Conservation (phyloP, 345 rosid species). For the Moringa oleifera region DNA sequence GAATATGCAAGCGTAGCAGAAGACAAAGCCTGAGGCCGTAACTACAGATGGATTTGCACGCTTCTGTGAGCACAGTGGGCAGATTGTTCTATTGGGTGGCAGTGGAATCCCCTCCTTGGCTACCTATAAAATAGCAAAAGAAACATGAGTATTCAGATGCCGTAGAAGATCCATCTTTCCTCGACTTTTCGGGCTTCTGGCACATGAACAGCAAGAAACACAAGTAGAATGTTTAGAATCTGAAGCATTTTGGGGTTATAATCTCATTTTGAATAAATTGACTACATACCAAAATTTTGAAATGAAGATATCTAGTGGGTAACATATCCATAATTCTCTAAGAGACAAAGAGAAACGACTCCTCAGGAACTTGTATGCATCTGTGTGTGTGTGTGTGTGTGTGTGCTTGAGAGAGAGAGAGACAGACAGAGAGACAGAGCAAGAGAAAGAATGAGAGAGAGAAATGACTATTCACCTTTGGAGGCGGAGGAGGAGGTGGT, state of each 20-base stretch:
- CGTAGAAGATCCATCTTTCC: no score
- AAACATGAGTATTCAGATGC: slow-evolving; percentile 1
- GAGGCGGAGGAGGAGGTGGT: slow-evolving; percentile 95
- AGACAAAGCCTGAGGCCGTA: slow-evolving; percentile 90
- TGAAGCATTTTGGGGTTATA: no score
- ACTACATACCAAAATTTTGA: no score
- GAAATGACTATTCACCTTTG: slow-evolving; percentile 47
- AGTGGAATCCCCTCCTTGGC: slow-evolving; percentile 86
- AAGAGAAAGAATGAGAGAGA: no score
- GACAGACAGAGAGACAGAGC: neutral
- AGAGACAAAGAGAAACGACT: no score
- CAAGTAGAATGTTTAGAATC: no score
- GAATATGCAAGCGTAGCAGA: slow-evolving; percentile 92
- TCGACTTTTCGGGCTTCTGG: no score
- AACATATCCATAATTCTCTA: no score
- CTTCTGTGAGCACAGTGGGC: slow-evolving; percentile 91
- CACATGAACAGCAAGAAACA: no score
- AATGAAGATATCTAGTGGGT: no score
- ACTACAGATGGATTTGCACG: slow-evolving; percentile 95
- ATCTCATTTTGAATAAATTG: no score
- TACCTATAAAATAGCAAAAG: slow-evolving; percentile 37
- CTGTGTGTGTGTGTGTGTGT: neutral
- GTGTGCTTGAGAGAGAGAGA: slow-evolving; percentile 9
- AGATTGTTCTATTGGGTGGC: slow-evolving; percentile 64
- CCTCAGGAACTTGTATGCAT: neutral